Evolutionary conservation across 1,139 yeast species (phyloP).

Genomic region (Zygosaccharomyces pseudobailii): DNA sequence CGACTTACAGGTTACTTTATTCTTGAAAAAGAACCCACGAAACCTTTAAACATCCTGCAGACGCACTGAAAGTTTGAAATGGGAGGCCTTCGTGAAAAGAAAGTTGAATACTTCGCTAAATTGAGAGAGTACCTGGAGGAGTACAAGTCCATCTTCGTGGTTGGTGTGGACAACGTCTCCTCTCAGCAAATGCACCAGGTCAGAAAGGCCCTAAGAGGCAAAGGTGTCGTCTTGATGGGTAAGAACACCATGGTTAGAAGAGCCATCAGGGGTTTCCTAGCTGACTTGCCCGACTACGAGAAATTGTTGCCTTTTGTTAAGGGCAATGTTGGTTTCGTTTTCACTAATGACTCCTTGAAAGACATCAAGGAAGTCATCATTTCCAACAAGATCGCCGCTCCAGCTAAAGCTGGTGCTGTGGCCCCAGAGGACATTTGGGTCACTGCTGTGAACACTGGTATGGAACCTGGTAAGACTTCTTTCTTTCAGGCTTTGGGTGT

Average conservation of each 20-base stretch:
- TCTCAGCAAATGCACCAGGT: constrained; percentile 99
- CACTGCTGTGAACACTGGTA: constrained; percentile 99
- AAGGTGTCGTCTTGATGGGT: constrained; percentile 97
- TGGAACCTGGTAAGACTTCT: constrained; percentile 99
- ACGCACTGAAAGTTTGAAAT: constrained; percentile 71
- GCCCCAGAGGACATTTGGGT: constrained; percentile 98
- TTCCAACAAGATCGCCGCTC: constrained; percentile 98
- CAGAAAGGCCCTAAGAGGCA: constrained; percentile 94
- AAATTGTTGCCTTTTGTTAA: constrained; percentile 88
- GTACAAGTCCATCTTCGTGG: constrained; percentile 96
- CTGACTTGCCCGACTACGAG: constrained; percentile 95
- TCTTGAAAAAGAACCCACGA: constrained; percentile 1
- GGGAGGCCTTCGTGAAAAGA: constrained; percentile 99
- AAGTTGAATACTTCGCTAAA: constrained; percentile 89
- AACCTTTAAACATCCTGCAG: constrained; percentile 96
- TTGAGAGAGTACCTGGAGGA: constrained; percentile 93
- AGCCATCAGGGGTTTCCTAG: constrained; percentile 93
- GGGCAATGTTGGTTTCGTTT: constrained; percentile 99
- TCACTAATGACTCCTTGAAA: constrained; percentile 96
- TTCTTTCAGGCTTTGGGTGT: constrained; percentile 99
- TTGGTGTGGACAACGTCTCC: constrained; percentile 99
- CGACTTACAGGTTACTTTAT: not conserved
- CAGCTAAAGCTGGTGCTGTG: constrained; percentile 99
- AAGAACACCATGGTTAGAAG: constrained; percentile 99
- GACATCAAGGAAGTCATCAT: constrained; percentile 80